Conservation (phyloP, 495 filamentous ascomycete species). For the Daldinia childiae region DNA sequence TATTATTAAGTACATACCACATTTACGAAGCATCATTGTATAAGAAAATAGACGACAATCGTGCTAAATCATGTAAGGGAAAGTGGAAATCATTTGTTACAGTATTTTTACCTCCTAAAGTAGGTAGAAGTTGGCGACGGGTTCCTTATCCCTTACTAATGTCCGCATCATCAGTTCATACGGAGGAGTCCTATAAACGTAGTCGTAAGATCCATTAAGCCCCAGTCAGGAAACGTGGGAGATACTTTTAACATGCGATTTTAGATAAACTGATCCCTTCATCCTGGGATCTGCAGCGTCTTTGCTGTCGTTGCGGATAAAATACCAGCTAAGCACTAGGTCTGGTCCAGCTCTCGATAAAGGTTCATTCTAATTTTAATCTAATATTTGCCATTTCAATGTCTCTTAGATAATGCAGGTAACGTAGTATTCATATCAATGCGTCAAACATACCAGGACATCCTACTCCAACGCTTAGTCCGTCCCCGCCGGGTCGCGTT, state of each 20-base stretch:
- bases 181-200: background rate
- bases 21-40: conserved; percentile 1
- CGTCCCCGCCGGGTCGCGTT: background rate
- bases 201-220: background rate
- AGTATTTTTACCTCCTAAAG: background rate
- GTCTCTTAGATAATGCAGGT: background rate
- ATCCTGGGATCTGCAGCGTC: background rate
- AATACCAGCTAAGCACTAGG: background rate
- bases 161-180: no score
- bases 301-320: background rate
- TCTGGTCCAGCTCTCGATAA: background rate
- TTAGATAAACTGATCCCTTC: background rate
- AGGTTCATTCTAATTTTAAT: background rate
- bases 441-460: background rate
- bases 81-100: background rate
- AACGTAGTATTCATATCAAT: background rate
- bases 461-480: background rate
- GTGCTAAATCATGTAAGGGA: background rate
- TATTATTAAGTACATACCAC: conserved; percentile 11
- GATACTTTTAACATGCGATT: no score
- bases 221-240: background rate
- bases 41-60: background rate
- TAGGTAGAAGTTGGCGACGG: background rate
- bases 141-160: background rate
- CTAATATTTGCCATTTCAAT: background rate